Conservation (phyloP, 2,329 filamentous ascomycete species). For the Penicillium vulpinum region DNA sequence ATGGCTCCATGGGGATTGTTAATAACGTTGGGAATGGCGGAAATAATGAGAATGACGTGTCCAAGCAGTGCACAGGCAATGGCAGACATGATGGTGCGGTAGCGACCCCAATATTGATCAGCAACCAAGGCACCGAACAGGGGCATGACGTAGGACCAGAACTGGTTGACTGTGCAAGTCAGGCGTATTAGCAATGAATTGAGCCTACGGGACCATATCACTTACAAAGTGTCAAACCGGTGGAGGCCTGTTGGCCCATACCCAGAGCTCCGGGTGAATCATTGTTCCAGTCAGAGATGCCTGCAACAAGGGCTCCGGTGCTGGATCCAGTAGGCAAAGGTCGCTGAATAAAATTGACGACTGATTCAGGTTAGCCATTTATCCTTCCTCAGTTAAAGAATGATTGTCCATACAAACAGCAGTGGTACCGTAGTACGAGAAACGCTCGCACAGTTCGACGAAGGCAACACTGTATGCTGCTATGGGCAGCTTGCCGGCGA, state of each 20-base stretch:
- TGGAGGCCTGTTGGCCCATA: slow-evolving; percentile 59
- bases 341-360: slow-evolving; percentile 64
- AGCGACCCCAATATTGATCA: slow-evolving; percentile 69
- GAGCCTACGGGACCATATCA: neutral
- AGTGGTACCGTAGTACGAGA: slow-evolving; percentile 73
- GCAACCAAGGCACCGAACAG: slow-evolving; percentile 61
- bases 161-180: slow-evolving; percentile 52
- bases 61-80: slow-evolving; percentile 64
- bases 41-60: slow-evolving; percentile 65
- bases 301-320: slow-evolving; percentile 47
- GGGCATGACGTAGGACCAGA: slow-evolving; percentile 63
- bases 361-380: slow-evolving; percentile 31
- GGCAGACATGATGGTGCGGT: slow-evolving; percentile 68
- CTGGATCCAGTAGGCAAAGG: slow-evolving; percentile 55
- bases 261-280: slow-evolving; percentile 54
- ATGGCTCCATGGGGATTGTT: slow-evolving; percentile 58
- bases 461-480: slow-evolving; percentile 69
- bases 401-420: slow-evolving; percentile 58
- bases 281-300: slow-evolving; percentile 17
- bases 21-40: slow-evolving; percentile 65
- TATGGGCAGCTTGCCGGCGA: slow-evolving; percentile 56
- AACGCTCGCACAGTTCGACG: slow-evolving; percentile 73
- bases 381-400: neutral
- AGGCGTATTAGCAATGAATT: neutral
- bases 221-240: slow-evolving; percentile 50